Conservation (phyloP, 2,329 filamentous ascomycete species). For the Phaeomoniella chlamydospora region DNA sequence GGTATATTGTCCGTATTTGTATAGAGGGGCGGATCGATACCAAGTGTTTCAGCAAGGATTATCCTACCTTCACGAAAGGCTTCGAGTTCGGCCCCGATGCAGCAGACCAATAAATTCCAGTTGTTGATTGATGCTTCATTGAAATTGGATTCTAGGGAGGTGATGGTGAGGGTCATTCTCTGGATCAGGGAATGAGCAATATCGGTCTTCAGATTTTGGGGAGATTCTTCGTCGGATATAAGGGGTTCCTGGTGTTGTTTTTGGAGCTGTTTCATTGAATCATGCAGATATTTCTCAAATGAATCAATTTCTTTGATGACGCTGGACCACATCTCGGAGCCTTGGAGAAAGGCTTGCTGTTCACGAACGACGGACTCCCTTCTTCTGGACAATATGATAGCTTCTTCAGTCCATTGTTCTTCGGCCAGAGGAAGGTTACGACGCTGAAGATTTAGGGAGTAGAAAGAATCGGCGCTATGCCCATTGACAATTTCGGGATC, state of each 20-base stretch:
- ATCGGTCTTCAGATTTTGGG: conserved; percentile 1
- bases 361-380: conserved; percentile 35
- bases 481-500: conserved; percentile 1
- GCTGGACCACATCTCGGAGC: conserved; percentile 43
- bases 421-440: conserved; percentile 46
- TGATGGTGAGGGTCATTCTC: conserved; percentile 8
- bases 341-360: conserved; percentile 42
- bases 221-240: background rate
- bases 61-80: conserved; percentile 28
- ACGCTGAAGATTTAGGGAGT: conserved; percentile 37
- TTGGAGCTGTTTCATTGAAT: conserved; percentile 21
- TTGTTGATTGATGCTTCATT: conserved; percentile 35
- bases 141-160: conserved; percentile 32
- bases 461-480: conserved; percentile 21
- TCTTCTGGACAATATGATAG: conserved; percentile 26
- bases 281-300: conserved; percentile 35
- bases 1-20: background rate
- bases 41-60: conserved; percentile 20
- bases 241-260: background rate
- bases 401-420: conserved; percentile 40
- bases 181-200: conserved; percentile 4
- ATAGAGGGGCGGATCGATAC: conserved; percentile 6
- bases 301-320: conserved; percentile 34
- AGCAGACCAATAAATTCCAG: conserved; percentile 48
- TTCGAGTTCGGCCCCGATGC: conserved; percentile 47